Evolutionary conservation across 257 asterid species (phyloP).

Genomic region (Leptodermis oblonga): DNA sequence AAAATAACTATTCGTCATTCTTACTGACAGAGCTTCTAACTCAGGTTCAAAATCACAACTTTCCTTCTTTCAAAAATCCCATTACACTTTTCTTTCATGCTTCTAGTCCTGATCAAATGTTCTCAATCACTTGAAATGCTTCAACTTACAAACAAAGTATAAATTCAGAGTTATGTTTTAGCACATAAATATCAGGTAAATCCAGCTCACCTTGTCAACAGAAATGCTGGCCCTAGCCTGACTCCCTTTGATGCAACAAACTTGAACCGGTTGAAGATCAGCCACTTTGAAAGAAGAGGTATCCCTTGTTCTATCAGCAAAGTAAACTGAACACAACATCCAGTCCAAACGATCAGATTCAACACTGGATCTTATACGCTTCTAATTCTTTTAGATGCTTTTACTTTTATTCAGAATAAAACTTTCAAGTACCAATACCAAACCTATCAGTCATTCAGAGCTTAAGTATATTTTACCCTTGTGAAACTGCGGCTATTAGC

Average conservation of each 20-base stretch:
- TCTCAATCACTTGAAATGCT: background rate
- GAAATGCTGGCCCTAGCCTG: slow-evolving; percentile 82
- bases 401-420: background rate
- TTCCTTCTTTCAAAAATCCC: background rate
- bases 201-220: slow-evolving; percentile 70
- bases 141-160: background rate
- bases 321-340: slow-evolving; percentile 58
- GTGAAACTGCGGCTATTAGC: slow-evolving; percentile 70
- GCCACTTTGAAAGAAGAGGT: slow-evolving; percentile 89
- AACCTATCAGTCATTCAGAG: background rate
- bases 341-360: slow-evolving; percentile 9
- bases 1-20: background rate
- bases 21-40: background rate
- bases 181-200: slow-evolving; percentile 15
- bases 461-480: slow-evolving; percentile 49
- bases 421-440: slow-evolving; percentile 1
- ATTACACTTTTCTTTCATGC: background rate
- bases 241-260: slow-evolving; percentile 83
- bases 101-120: background rate
- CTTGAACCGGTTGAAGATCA: slow-evolving; percentile 87
- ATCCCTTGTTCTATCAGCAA: slow-evolving; percentile 96
- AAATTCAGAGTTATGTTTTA: background rate
- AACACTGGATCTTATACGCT: background rate
- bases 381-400: background rate
- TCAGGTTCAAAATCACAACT: slow-evolving; percentile 1